Conservation (phyloP, 2,329 filamentous ascomycete genomes). For the Trichoderma koningii region DNA sequence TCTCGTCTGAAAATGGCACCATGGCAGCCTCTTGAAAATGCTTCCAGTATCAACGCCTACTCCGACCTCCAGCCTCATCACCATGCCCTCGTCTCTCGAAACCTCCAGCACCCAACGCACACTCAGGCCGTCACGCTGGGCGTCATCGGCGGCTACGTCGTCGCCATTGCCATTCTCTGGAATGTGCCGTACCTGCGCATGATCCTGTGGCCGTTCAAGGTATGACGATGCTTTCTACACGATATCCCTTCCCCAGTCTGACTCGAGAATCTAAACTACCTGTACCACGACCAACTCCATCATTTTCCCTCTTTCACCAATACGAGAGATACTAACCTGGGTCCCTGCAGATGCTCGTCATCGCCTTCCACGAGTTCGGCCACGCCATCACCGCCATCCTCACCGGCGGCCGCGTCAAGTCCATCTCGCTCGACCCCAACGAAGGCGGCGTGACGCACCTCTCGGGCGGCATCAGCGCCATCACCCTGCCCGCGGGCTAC, state of each 20-base stretch:
- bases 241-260: no score
- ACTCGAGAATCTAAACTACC: no score
- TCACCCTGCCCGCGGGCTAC: conserved; percentile 78
- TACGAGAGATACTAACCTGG: background rate
- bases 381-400: conserved; percentile 72
- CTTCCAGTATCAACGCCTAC: background rate
- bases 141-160: conserved; percentile 70
- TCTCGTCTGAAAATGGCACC: conserved; percentile 15
- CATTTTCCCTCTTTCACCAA: no score
- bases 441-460: conserved; percentile 80
- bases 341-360: conserved; percentile 68
- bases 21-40: conserved; percentile 12
- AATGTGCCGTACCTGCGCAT: conserved; percentile 76
- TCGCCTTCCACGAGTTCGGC: conserved; percentile 79
- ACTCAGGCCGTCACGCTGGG: conserved; percentile 72
- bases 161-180: conserved; percentile 75
- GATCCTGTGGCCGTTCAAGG: conserved; percentile 80
- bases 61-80: background rate
- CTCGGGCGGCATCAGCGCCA: conserved; percentile 67
- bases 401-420: conserved; percentile 73
- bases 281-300: no score
- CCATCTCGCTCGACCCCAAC: conserved; percentile 73
- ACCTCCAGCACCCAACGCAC: conserved; percentile 60
- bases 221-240: conserved; percentile 37
- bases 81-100: conserved; percentile 42